These are phyloP conservation scores for carrot (Daucus carota) DNA, from an alignment of 129 eudicot species.

Conservation along the genomic window DNA sequence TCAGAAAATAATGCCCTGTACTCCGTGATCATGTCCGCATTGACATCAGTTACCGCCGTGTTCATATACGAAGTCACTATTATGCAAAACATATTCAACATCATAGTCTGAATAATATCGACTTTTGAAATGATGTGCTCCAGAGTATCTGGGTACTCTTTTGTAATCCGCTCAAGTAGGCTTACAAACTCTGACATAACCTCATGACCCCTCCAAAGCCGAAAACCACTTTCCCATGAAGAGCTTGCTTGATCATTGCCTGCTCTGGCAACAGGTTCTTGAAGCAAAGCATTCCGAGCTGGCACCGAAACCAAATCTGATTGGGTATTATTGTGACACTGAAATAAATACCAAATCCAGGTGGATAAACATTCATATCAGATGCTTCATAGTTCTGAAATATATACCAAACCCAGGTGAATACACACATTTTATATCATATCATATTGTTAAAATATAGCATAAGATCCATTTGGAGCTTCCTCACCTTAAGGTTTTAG, in stretches of 20 bases:
- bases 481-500: too few relatives aligned
- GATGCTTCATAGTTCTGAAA: neutral
- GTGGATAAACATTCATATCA: neutral
- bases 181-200: neutral
- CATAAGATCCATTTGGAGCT: too few relatives aligned
- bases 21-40: neutral
- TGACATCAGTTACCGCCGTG: neutral
- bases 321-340: neutral
- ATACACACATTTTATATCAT: too few relatives aligned
- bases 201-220: neutral
- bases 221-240: neutral
- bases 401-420: too few relatives aligned
- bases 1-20: neutral
- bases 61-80: neutral
- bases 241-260: neutral
- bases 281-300: neutral
- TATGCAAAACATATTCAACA: neutral
- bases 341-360: neutral
- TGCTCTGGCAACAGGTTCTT: neutral
- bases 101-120: neutral
- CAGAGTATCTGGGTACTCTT: neutral
- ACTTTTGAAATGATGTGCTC: neutral
- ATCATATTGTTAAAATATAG: too few relatives aligned
- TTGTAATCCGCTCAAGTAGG: slow-evolving; percentile 1
- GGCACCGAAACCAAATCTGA: neutral